Base-by-base conservation (phyloP, 306 rosid species). In the Senna siamea region DNA sequence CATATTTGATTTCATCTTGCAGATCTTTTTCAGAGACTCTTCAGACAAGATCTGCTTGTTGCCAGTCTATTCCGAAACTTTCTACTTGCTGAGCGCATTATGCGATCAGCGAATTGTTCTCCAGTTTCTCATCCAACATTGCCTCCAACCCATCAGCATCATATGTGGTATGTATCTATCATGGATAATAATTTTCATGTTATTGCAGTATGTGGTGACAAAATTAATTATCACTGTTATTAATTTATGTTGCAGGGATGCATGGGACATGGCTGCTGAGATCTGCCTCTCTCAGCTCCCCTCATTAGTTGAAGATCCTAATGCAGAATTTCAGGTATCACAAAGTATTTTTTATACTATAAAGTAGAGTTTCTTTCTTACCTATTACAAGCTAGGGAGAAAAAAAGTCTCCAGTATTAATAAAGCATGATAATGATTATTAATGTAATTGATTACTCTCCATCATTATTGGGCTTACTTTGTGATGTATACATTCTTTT, bases 201-300 rank as follows among this genome's bases (percentile, higher is more conserved):
- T 66, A 52, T 72, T 72, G 19, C 47, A 38, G 41, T n/a, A 23
- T 51, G 32, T 60, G 46, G 48, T 70, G 50, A 53, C 19, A 66
- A 63, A 26, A 73, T 63, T 54, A 48, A 53, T 75, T 57, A 26
- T 38, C 78, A 77, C 30, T 76, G 58, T 75, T 69, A 32, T 50
- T 70, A n/a, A 26, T 76, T 52, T 47, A 55, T 55, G 65, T 75
- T 82, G 86, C 85, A 95, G 99, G 99, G 99, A 95, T 87, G 99
- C 99, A 14, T 95, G 99, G 99, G 99, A 95, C 85, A 95, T 95
- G 99, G 99, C 98, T 79, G 99, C 98, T 78, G 99, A 95, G 86
- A 90, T 95, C 55, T 95, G 98, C 85, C 99, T 95, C 58, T 85
- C 99, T 82, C 99, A 95, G 84, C 99, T 92, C 83, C 97, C 99